phyloP scores from a whole-genome alignment of 768 basidiomycete species.

The Tulasnella sp. region DNA sequence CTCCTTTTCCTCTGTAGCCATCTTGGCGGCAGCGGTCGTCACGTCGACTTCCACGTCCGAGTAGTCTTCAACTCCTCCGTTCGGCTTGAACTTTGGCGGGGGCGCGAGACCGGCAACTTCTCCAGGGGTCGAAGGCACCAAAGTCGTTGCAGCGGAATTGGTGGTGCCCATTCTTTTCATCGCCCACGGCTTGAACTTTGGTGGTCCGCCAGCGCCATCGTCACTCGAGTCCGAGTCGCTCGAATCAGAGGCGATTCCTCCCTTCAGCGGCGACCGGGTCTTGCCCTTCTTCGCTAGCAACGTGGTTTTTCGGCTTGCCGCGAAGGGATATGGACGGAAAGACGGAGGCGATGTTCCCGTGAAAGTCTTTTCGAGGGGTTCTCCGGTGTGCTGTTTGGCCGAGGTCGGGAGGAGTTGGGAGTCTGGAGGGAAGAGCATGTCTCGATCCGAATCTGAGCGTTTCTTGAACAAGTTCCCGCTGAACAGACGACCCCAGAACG shows the following conservation, averaged over 20 bases:
- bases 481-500: constrained; percentile 54
- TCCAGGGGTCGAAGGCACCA: not conserved
- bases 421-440: constrained; percentile 22
- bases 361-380: not conserved
- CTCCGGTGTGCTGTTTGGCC: not conserved
- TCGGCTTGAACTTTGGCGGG: constrained; percentile 2
- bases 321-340: constrained; percentile 9
- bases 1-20: not conserved
- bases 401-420: constrained; percentile 17
- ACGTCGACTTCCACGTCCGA: constrained; percentile 17
- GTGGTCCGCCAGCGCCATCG: not conserved
- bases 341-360: not conserved
- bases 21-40: not conserved
- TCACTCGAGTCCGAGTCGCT: constrained; percentile 13
- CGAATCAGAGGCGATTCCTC: not conserved
- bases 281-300: not conserved
- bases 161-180: not conserved
- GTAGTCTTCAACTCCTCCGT: not conserved
- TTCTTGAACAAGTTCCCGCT: constrained; percentile 7
- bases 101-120: not conserved
- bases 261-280: constrained; percentile 6
- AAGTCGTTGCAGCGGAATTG: not conserved
- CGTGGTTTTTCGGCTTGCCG: not conserved
- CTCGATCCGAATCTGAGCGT: not conserved
- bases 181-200: constrained; percentile 17